Evolutionary conservation across 2,329 filamentous ascomycete species (phyloP), one percentile per base, ranked within the genome.

Genomic region (Bimuria novae-zelandiae): DNA sequence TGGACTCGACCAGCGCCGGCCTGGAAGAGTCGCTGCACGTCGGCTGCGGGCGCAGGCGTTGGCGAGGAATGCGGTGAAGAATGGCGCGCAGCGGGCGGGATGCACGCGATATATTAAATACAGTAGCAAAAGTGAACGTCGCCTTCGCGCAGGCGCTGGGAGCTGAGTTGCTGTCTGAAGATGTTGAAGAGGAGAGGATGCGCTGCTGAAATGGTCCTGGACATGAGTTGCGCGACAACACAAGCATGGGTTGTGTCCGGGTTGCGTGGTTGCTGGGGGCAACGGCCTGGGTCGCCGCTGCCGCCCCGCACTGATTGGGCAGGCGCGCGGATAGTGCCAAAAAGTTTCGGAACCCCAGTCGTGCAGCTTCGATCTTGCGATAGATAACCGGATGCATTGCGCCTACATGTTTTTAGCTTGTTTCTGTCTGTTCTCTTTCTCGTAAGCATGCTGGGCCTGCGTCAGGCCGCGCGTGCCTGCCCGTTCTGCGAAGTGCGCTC

Each of bases 401-500:
- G 27, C 27, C 19, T 33, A 7, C 33, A 37, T 12, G n/a, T n/a
- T 37, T 25, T 42, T 35, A 36, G 27, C 39, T 16, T 17, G 25
- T 42, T 40, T 14, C 19, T 50, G 16, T 30, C 17, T 29, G 44
- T 16, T 21, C 37, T 27, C 17, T 30, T 44, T 29, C 32, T 16
- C 42, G 32, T 35, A 8, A 51, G 25, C 32, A 72, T 73, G 71
- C 49, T 72, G 53, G 69, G 64, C 47, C 50, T 72, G 54, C 70
- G 66, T 47, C 67, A 62, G 36, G 53, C 59, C 36, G 35, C 61
- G n/a, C 61, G 65, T 17, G 50, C 62, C 36, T 80, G 78, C 57
- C 74, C 74, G 7, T 74, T 77, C 53, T 80, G 78, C 69, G 75
- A 78, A 59, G 66, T 64, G 39, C 63, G 68, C 46, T 59, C 67